These are phyloP conservation scores for Straminergon stramineum DNA, from an alignment of 225 moss, liverwort and hornwort species.

Conservation along the genomic window DNA sequence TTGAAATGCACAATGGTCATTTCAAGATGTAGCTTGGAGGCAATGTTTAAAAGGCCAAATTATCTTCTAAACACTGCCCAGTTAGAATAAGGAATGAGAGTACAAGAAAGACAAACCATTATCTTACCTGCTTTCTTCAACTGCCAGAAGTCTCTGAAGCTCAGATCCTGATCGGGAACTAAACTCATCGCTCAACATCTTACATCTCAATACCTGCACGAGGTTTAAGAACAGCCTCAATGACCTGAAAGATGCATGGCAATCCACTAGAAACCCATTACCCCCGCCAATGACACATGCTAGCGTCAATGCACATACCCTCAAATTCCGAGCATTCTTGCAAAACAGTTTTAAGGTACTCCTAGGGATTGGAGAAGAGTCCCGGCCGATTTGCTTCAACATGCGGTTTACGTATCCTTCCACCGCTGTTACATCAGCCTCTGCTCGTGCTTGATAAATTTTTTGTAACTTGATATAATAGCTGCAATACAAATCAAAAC, in stretches of 20 bases:
- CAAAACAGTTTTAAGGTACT: slow-evolving; percentile 80
- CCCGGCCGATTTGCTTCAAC: slow-evolving; percentile 70
- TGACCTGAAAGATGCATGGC: neutral
- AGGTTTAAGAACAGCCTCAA: neutral
- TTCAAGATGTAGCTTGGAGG: neutral
- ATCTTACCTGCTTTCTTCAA: slow-evolving; percentile 68
- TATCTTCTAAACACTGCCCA: neutral
- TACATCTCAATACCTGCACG: slow-evolving; percentile 74
- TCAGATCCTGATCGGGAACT: slow-evolving; percentile 51
- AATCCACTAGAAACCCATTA: neutral
- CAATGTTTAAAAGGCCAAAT: neutral
- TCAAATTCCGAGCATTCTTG: slow-evolving; percentile 88
- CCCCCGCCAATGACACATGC: neutral
- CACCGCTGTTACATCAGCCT: slow-evolving; percentile 75
- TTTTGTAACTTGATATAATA: slow-evolving; percentile 90
- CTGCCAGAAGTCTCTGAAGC: slow-evolving; percentile 69
- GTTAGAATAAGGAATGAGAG: neutral
- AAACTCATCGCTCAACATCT: slow-evolving; percentile 74
- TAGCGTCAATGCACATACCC: slow-evolving; percentile 29
- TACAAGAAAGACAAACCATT: neutral
- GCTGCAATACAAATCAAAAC: slow-evolving; percentile 33
- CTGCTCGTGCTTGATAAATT: slow-evolving; percentile 87
- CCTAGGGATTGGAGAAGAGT: slow-evolving; percentile 64
- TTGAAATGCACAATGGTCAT: neutral
- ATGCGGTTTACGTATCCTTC: slow-evolving; percentile 61